Percentiles rank a stretch among this genome's conserved stretches.
Evolutionary conservation across 305 asterid species (phyloP).

Genomic region (Ruellia speciosa): DNA sequence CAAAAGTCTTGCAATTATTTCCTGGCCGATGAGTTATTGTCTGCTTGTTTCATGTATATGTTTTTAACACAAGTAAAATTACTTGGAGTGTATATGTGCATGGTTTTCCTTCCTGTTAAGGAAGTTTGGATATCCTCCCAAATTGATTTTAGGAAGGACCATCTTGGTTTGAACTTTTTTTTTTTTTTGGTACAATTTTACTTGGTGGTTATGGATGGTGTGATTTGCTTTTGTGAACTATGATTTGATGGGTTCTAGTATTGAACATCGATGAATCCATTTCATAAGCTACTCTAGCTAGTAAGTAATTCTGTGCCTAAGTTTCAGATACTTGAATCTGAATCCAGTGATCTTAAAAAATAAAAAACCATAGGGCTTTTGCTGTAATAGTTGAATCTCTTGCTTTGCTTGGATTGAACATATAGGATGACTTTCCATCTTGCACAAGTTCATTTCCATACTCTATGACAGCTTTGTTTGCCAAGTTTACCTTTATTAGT

Average conservation of each 20-base stretch:
- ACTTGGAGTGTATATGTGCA: conserved; percentile 11
- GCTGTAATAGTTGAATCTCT: background rate
- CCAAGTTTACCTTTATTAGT: conserved; percentile 1
- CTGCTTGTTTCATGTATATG: conserved; percentile 6
- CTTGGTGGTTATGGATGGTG: background rate
- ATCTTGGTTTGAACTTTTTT: background rate
- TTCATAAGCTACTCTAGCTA: conserved; percentile 5
- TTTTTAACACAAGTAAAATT: conserved; percentile 2
- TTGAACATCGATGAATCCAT: background rate
- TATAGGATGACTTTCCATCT: background rate
- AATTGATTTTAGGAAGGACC: conserved; percentile 12
- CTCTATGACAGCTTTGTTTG: background rate
- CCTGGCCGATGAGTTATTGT: conserved; percentile 10
- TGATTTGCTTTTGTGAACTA: conserved; percentile 14
- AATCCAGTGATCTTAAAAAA: background rate
- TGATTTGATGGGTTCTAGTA: conserved; percentile 7
- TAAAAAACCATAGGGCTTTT: too few species aligned
- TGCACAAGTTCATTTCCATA: background rate
- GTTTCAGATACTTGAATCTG: conserved; percentile 10
- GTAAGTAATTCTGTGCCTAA: conserved; percentile 7
- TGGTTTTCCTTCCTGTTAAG: conserved; percentile 5
- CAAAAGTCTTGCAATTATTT: too few species aligned
- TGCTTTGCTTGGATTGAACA: background rate
- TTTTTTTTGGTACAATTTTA: too few species aligned
- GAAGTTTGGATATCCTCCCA: background rate